Evolutionary conservation across 495 filamentous ascomycete genomes (phyloP).

Genomic region (Aspergillus ostianus): DNA sequence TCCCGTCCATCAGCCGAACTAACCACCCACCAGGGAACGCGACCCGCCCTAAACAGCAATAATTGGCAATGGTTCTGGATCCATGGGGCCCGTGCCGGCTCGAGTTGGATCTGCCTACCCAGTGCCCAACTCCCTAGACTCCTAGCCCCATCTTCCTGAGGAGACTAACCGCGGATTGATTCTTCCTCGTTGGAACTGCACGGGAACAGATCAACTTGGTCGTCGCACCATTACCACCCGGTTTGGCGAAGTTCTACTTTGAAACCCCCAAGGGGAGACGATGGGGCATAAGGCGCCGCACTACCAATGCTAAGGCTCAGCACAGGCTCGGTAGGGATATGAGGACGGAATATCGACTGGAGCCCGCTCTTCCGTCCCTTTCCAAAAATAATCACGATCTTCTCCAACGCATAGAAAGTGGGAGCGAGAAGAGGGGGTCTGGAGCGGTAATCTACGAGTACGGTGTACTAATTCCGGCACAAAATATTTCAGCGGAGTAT

Average conservation of each 20-base stretch:
- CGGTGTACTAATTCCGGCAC: background rate
- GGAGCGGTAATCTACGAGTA: background rate
- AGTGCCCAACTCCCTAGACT: background rate
- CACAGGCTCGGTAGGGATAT: background rate
- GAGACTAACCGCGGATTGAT: background rate
- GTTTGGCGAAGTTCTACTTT: background rate
- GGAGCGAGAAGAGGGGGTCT: background rate
- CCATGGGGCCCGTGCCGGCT: slow-evolving; percentile 6
- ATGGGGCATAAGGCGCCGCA: background rate
- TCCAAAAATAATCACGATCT: background rate
- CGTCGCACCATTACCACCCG: background rate
- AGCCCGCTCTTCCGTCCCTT: background rate
- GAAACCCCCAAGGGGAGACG: background rate
- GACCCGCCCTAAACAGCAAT: slow-evolving; percentile 5
- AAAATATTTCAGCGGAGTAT: background rate
- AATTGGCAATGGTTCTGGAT: slow-evolving; percentile 3
- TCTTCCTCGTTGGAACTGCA: background rate
- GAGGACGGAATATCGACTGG: background rate
- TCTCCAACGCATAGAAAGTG: background rate
- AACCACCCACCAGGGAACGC: background rate
- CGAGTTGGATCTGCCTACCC: background rate
- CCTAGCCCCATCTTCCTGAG: background rate
- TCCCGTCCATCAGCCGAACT: slow-evolving; percentile 4
- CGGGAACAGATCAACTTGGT: background rate
- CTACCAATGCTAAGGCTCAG: background rate